A percentile compares a stretch with the other conserved stretches of the same genome.
phyloP scores from a whole-genome alignment of 352 stramenopile species.

The Blastocystis sp. region DNA sequence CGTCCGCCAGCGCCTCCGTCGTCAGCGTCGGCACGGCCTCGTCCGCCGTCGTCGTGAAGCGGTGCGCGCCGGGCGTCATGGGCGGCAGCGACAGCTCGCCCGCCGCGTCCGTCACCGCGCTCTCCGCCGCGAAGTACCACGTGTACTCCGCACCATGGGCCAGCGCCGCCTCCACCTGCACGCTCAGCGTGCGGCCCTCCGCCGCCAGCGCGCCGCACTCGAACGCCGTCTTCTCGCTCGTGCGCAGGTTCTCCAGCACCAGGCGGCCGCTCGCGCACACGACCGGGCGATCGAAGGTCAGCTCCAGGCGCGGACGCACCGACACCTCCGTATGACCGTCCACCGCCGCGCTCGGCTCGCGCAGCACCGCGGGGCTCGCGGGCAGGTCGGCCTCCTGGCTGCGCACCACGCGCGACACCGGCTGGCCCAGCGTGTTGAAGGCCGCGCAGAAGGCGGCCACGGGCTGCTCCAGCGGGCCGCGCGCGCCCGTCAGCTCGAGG shows the following conservation, averaged over 20 bases:
- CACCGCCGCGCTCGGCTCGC: not conserved
- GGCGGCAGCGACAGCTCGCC: not conserved
- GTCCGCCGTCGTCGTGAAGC: constrained; percentile 11
- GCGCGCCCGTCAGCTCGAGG: not conserved
- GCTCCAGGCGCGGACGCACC: not conserved
- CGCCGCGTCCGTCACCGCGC: not conserved
- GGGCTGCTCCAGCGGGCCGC: not conserved
- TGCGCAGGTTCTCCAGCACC: constrained; percentile 29
- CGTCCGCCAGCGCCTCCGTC: too few species aligned
- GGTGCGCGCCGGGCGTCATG: constrained; percentile 16
- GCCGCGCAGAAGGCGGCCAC: constrained; percentile 26
- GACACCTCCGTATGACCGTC: constrained; percentile 34
- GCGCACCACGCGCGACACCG: not conserved
- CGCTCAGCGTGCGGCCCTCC: not conserved
- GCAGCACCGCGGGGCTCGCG: not conserved
- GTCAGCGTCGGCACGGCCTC: not conserved
- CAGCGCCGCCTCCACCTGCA: not conserved
- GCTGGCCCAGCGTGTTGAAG: constrained; percentile 4
- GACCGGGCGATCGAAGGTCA: constrained; percentile 4
- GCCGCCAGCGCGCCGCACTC: not conserved
- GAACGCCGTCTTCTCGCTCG: not conserved
- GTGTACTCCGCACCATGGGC: not conserved
- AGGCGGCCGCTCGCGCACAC: not conserved
- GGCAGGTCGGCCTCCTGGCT: not conserved
- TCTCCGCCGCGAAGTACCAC: constrained; percentile 4